Evolutionary conservation across 208 protist species (phyloP).

Genomic region (Herpetomonas samuelpessoai): DNA sequence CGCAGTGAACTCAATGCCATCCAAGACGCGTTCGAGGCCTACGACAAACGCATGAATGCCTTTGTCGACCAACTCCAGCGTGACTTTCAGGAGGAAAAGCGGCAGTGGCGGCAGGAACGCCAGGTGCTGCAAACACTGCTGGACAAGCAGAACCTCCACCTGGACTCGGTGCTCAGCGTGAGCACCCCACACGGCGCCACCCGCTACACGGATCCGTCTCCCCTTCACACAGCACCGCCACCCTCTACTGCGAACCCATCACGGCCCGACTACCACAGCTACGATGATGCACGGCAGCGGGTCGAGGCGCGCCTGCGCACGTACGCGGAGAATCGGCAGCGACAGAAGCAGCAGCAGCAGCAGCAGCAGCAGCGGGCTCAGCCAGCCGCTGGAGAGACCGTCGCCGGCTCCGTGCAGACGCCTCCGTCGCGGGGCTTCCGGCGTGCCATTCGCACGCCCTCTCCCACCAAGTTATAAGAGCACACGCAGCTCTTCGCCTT

Average conservation of each 20-base stretch:
- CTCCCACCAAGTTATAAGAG: not conserved
- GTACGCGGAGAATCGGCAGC: not conserved
- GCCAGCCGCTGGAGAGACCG: conserved; percentile 7
- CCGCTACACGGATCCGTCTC: too few species aligned
- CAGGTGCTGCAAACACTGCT: conserved; percentile 28
- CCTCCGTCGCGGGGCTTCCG: too few species aligned
- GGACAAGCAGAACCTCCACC: conserved; percentile 18
- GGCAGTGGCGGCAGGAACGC: conserved; percentile 34
- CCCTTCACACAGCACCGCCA: too few species aligned
- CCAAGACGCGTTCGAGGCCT: conserved; percentile 44
- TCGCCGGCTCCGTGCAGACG: too few species aligned
- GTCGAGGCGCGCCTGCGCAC: not conserved
- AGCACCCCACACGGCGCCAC: too few species aligned
- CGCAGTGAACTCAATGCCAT: conserved; percentile 32
- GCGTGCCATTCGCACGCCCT: not conserved
- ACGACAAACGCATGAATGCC: conserved; percentile 36
- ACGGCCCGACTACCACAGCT: not conserved
- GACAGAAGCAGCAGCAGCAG: conserved; percentile 4
- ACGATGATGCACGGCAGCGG: not conserved
- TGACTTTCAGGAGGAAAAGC: conserved; percentile 28
- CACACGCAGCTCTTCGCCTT: too few species aligned
- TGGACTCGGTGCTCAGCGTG: conserved; percentile 8
- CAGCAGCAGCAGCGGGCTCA: conserved; percentile 1
- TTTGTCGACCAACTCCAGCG: conserved; percentile 35
- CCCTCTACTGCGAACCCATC: too few species aligned